Base-by-base conservation (phyloP, 2,329 filamentous ascomycete species). In the Grosmannia penicillata region DNA sequence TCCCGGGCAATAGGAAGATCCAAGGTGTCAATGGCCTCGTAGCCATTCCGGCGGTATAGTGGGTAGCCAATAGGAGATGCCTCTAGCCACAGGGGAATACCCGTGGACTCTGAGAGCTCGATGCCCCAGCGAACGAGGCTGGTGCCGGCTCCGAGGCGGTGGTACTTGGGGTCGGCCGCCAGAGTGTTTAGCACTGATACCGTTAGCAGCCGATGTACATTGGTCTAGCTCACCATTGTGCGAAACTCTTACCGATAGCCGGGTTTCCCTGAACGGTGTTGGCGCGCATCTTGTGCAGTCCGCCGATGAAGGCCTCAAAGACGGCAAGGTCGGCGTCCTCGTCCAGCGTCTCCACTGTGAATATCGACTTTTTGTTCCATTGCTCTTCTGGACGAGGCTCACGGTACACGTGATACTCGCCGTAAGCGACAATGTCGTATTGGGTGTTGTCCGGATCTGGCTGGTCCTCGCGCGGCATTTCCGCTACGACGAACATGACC, bases 391-490 rank as follows among this genome's bases (percentile, higher is more conserved):
- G 19, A n/a, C 47, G 48, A 17, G 44, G 41, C 24, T 46, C 34
- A 10, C 42, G 47, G 18, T 45, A 39, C 7, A 53, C 28, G 13
- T 21, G 28, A 50, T 52, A 56, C 36, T 51, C 52, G 18, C 47
- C 47, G 31, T 50, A 55, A 11, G 51, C 55, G 7, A 55, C 48
- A 8, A 57, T 41, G 38, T 54, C n/a, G 27, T 28, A 36, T 48
- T 35, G 3, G n/a, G n/a, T n/a, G n/a, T n/a, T n/a, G n/a, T n/a
- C n/a, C n/a, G n/a, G n/a, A n/a, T 26, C 37, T 9, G 29, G 24
- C 6, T 18, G 37, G 6, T 29, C 39, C 3, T 46, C 42, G 1
- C 42, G 42, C 8, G 47, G 28, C 15, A 48, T 40, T 42, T 56
- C 54, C 11, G 52, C 53, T 7, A 54, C 49, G 25, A 52, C 9